A percentile compares a stretch with the other conserved stretches of the same genome.
phyloP scores from a whole-genome alignment of 116 monocot genomes.

The Trichopus zeylanicus region DNA sequence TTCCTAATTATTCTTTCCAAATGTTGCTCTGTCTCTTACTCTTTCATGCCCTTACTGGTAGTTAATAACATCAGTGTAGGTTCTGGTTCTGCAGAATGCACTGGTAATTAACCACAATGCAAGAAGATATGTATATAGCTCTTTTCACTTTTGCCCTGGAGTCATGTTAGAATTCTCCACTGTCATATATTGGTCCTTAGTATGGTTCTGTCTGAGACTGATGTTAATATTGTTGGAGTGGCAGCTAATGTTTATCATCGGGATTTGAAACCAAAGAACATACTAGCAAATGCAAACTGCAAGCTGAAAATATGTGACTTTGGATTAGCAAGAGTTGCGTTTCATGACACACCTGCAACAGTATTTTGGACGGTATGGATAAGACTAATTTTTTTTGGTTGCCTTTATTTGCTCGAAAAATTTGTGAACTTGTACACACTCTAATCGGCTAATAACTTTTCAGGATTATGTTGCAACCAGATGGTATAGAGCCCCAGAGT shows the following conservation, averaged over 20 bases:
- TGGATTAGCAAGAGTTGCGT: conserved; percentile 2
- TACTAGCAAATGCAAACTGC: neutral
- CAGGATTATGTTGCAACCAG: neutral
- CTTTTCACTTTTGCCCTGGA: too few relatives aligned
- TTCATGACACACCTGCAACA: neutral
- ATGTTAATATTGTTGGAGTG: neutral
- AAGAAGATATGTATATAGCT: too few relatives aligned
- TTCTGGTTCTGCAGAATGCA: too few relatives aligned
- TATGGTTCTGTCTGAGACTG: neutral
- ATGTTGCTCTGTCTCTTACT: too few relatives aligned
- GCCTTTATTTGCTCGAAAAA: neutral
- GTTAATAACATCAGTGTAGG: too few relatives aligned
- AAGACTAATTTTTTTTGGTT: neutral
- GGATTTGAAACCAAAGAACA: conserved; percentile 1
- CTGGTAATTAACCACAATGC: too few relatives aligned
- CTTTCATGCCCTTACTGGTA: too few relatives aligned
- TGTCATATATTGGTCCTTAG: neutral
- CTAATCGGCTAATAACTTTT: neutral
- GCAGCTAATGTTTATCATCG: neutral
- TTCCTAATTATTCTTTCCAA: too few relatives aligned
- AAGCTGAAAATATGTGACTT: neutral
- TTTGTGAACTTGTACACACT: neutral
- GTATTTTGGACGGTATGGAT: neutral
- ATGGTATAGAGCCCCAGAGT: conserved; percentile 1
- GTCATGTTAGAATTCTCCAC: neutral